A percentile compares a stretch with the other conserved stretches of the same genome.
Conservation (phyloP, 441 rosid genomes). For the Dalechampia spathulata region DNA sequence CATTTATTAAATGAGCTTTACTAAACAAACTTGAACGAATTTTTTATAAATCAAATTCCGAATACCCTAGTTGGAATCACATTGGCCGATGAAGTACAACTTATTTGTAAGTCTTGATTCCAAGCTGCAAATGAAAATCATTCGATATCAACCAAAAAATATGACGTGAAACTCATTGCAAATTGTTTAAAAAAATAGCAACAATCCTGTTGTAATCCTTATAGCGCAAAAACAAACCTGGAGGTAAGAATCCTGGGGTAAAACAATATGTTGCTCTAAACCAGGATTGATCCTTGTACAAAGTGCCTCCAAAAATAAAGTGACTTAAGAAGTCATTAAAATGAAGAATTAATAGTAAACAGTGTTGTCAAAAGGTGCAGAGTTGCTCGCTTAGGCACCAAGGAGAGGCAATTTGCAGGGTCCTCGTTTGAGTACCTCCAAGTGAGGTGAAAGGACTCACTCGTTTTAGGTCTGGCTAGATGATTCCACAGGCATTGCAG, state of each 20-base stretch:
- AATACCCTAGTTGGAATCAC: no score
- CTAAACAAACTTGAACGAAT: no score
- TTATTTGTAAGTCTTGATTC: conserved; percentile 82
- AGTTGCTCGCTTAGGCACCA: no score
- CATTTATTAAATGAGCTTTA: no score
- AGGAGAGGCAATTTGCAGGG: no score
- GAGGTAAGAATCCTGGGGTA: conserved; percentile 91
- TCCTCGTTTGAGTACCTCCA: no score
- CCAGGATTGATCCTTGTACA: conserved; percentile 82
- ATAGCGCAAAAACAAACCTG: conserved; percentile 43
- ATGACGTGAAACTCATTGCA: conserved; percentile 1
- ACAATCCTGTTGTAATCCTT: background rate
- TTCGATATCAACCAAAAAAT: conserved; percentile 19
- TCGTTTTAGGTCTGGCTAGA: no score
- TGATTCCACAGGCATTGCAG: no score
- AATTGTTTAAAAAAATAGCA: background rate
- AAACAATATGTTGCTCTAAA: conserved; percentile 92
- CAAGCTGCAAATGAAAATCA: conserved; percentile 48
- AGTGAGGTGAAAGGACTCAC: no score
- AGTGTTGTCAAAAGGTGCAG: no score
- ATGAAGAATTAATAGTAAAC: no score
- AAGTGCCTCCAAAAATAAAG: conserved; percentile 42
- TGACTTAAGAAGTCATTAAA: background rate
- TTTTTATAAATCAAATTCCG: no score
- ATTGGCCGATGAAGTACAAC: conserved; percentile 90